A percentile compares a stretch with the other conserved stretches of the same genome.
Evolutionary conservation across 2,329 filamentous ascomycete genomes (phyloP).

Genomic region (Trichoderma citrinoviride): DNA sequence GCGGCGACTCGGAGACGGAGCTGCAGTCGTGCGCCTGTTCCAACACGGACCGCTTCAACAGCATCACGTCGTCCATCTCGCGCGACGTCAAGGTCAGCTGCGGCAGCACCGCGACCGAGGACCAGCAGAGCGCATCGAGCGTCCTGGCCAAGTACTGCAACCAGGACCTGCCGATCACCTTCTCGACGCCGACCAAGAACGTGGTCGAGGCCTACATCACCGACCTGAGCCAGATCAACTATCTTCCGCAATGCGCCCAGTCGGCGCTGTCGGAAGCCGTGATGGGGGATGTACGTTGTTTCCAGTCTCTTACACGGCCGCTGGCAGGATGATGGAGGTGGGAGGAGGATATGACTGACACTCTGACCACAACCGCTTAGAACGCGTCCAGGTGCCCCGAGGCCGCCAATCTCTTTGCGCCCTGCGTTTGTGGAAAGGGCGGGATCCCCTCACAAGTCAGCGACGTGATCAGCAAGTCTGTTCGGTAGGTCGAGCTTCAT

Average conservation of each 20-base stretch:
- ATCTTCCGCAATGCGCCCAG: constrained; percentile 39
- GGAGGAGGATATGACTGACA: background rate
- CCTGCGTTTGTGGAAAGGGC: constrained; percentile 53
- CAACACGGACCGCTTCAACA: constrained; percentile 42
- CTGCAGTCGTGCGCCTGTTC: constrained; percentile 55
- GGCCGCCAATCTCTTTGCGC: constrained; percentile 43
- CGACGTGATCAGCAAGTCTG: constrained; percentile 42
- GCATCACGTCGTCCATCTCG: constrained; percentile 41
- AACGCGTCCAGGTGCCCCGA: constrained; percentile 38
- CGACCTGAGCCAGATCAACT: constrained; percentile 45
- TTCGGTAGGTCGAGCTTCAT: constrained; percentile 24
- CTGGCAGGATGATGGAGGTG: no score
- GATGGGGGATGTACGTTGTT: constrained; percentile 31
- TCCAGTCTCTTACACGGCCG: no score
- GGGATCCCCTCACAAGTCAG: constrained; percentile 46
- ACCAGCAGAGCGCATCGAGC: constrained; percentile 46
- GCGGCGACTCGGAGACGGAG: constrained; percentile 43
- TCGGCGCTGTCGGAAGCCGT: constrained; percentile 34
- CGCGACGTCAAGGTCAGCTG: constrained; percentile 43
- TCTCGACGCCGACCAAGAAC: constrained; percentile 42
- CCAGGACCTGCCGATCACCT: constrained; percentile 39
- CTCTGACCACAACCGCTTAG: constrained; percentile 22
- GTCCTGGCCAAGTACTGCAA: constrained; percentile 51
- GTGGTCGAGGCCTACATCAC: constrained; percentile 49
- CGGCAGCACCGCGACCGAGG: constrained; percentile 46